Evolutionary conservation across 768 basidiomycete species (phyloP).

Genomic region (Tricholoma hemisulphureum): DNA sequence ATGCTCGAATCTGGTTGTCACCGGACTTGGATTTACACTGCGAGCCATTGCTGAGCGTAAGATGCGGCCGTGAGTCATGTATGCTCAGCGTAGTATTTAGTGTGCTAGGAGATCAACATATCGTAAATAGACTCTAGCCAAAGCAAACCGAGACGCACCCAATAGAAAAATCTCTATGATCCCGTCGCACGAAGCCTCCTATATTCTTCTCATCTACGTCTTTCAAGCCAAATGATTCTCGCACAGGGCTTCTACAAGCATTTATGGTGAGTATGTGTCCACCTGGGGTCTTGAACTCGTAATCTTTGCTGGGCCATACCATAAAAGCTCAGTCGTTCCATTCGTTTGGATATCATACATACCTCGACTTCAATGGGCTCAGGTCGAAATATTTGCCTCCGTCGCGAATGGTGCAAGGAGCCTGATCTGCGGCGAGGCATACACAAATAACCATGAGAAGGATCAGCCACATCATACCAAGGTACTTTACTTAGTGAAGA

Average conservation of each 20-base stretch:
- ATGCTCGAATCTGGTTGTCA: slow-evolving; percentile 44
- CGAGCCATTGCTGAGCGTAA: slow-evolving; percentile 64
- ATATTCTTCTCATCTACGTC: slow-evolving; percentile 53
- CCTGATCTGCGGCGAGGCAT: slow-evolving; percentile 39
- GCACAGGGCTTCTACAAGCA: slow-evolving; percentile 55
- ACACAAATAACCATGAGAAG: not conserved
- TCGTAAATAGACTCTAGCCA: not conserved
- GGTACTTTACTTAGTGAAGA: too few relatives aligned
- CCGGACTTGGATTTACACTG: slow-evolving; percentile 50
- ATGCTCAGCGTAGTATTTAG: slow-evolving; percentile 64
- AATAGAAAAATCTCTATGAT: slow-evolving; percentile 67
- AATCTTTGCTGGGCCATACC: slow-evolving; percentile 55
- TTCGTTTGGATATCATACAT: slow-evolving; percentile 17
- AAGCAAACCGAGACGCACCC: slow-evolving; percentile 48
- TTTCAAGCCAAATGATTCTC: slow-evolving; percentile 59
- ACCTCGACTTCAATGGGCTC: slow-evolving; percentile 60
- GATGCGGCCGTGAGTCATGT: slow-evolving; percentile 49
- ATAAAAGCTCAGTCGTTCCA: slow-evolving; percentile 3
- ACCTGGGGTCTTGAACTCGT: slow-evolving; percentile 48
- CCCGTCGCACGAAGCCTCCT: slow-evolving; percentile 59
- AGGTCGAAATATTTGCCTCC: slow-evolving; percentile 66
- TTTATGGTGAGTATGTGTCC: slow-evolving; percentile 56
- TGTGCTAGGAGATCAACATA: slow-evolving; percentile 33
- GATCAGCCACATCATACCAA: slow-evolving; percentile 11
- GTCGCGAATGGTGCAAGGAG: slow-evolving; percentile 59